Evolutionary conservation across 768 basidiomycete genomes (phyloP).

Genomic region (Boletellus sp.): DNA sequence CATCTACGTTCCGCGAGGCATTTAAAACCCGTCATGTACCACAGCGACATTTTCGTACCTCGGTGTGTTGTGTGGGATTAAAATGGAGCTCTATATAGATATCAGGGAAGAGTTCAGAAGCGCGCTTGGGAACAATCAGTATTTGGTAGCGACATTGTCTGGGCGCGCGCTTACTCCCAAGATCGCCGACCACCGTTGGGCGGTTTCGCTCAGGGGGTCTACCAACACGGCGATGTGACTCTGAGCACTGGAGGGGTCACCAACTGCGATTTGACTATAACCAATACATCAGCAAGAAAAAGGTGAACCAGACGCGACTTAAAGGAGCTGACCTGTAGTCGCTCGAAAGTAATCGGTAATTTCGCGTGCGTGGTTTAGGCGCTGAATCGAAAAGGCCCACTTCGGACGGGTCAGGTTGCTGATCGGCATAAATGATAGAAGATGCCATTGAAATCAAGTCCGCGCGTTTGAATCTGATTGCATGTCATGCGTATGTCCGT

Average conservation of each 20-base stretch:
- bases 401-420: conserved; percentile 70
- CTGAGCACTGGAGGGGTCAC: conserved; percentile 62
- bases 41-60: conserved; percentile 44
- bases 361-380: conserved; percentile 52
- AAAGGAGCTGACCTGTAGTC: conserved; percentile 58
- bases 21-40: neutral
- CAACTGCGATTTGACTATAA: conserved; percentile 62
- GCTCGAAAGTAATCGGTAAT: conserved; percentile 57
- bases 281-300: neutral
- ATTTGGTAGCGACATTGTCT: neutral
- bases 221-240: conserved; percentile 70
- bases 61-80: conserved; percentile 62
- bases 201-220: conserved; percentile 81
- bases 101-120: conserved; percentile 49
- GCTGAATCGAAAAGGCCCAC: conserved; percentile 68
- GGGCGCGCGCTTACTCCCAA: conserved; percentile 52
- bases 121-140: conserved; percentile 11
- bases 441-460: conserved; percentile 62
- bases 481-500: neutral
- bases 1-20: conserved; percentile 43
- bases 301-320: neutral
- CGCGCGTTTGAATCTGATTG: conserved; percentile 48
- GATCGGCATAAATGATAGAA: conserved; percentile 69
- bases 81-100: conserved; percentile 74
- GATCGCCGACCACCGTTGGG: conserved; percentile 83